phyloP scores from a whole-genome alignment of 2,329 filamentous ascomycete species.

The Colletotrichum sansevieriae region DNA sequence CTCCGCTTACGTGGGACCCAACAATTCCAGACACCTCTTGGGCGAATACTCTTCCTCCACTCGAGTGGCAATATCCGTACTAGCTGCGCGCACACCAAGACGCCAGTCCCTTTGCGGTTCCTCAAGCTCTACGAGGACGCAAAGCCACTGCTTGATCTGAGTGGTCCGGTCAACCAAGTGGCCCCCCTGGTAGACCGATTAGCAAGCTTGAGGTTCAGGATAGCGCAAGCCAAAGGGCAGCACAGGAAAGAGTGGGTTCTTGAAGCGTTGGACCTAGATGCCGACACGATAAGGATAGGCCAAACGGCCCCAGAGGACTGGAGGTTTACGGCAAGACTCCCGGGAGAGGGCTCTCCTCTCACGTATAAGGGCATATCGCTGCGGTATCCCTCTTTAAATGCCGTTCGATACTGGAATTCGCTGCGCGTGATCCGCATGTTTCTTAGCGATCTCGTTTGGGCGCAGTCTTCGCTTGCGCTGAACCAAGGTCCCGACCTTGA shows the following conservation, averaged over 20 bases:
- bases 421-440: slow-evolving; percentile 46
- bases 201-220: slow-evolving; percentile 41
- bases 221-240: slow-evolving; percentile 4
- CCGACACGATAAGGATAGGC: slow-evolving; percentile 27
- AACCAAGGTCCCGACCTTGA: slow-evolving; percentile 21
- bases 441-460: slow-evolving; percentile 42
- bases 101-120: slow-evolving; percentile 43
- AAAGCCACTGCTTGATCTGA: slow-evolving; percentile 31
- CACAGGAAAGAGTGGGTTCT: slow-evolving; percentile 34
- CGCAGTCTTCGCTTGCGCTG: slow-evolving; percentile 14
- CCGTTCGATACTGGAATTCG: slow-evolving; percentile 46
- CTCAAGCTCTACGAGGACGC: slow-evolving; percentile 40
- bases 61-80: slow-evolving; percentile 47
- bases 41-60: slow-evolving; percentile 45
- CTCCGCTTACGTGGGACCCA: slow-evolving; percentile 44
- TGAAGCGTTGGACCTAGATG: slow-evolving; percentile 44
- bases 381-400: slow-evolving; percentile 42
- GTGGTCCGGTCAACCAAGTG: slow-evolving; percentile 40
- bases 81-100: slow-evolving; percentile 45
- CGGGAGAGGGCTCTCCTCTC: slow-evolving; percentile 34
- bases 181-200: slow-evolving; percentile 42
- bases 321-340: slow-evolving; percentile 24
- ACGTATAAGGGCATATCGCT: slow-evolving; percentile 41
- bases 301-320: slow-evolving; percentile 24
- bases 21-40: slow-evolving; percentile 43